Evolutionary conservation across 1,284 basidiomycete genomes (phyloP).

Genomic region (Cronartium ribicola): DNA sequence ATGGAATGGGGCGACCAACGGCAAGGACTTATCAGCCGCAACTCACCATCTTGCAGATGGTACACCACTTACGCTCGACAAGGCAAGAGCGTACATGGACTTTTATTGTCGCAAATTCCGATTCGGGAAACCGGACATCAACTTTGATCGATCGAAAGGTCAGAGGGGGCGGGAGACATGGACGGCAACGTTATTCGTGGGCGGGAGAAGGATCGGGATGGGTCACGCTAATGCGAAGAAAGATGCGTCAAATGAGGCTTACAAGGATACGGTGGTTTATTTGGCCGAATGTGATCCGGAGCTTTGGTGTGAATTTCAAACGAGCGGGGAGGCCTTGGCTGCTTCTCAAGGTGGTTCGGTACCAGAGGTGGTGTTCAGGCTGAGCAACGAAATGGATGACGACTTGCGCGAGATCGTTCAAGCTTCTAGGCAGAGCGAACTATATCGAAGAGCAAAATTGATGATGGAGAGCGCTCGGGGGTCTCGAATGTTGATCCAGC

Average conservation of each 20-base stretch:
- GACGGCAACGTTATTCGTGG: conserved; percentile 78
- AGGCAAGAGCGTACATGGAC: conserved; percentile 85
- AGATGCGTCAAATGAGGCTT: conserved; percentile 67
- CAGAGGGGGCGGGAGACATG: conserved; percentile 56
- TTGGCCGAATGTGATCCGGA: conserved; percentile 74
- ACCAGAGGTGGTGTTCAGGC: conserved; percentile 67
- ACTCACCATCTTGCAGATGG: conserved; percentile 61
- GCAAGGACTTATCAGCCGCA: not conserved
- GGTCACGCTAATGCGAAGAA: conserved; percentile 72
- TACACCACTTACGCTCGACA: conserved; percentile 64
- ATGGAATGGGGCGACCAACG: not conserved
- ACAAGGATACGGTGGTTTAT: conserved; percentile 81
- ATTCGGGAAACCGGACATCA: conserved; percentile 75
- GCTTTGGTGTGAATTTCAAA: conserved; percentile 70
- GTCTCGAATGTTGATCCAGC: conserved; percentile 69
- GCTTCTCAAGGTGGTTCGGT: conserved; percentile 59
- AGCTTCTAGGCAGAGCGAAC: conserved; percentile 61
- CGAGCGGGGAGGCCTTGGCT: conserved; percentile 47
- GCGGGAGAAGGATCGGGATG: conserved; percentile 72
- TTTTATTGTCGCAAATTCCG: conserved; percentile 81
- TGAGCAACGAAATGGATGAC: conserved; percentile 67
- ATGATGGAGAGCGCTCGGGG: conserved; percentile 44
- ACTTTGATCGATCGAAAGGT: conserved; percentile 54
- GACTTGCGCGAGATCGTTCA: conserved; percentile 68
- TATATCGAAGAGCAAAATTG: conserved; percentile 55